Evolutionary conservation across 768 basidiomycete genomes (phyloP), one percentile per base, ranked within the genome.

Genomic region (Termitomyces sp.): DNA sequence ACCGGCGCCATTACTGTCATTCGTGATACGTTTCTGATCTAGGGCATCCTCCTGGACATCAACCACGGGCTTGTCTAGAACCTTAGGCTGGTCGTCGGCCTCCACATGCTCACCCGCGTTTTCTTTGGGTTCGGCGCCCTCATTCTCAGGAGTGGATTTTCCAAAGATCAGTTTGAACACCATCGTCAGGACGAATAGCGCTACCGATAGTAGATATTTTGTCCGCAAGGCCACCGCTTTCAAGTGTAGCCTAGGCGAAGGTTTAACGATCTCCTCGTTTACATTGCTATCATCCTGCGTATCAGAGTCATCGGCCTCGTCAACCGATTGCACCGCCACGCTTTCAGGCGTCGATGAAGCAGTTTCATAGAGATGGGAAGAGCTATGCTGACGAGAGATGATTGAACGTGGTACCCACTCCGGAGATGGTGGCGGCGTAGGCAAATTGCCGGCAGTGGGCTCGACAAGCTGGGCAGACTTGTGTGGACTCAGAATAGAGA

Each of bases 341-440:
- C 7, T 11, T 28, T 42, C 40, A 20, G 24, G 42, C 16, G 45
- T 38, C 13, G 45, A 32, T 13, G 24, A 18, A 32, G 38, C 50
- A 40, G 18, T n/a, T 16, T 24, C 28, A 3, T 6, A 1, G 2
- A 51, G 36, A 8, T 45, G 28, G 13, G 49, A 58, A 24, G 24
- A 24, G 15, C 42, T 45, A 33, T 36, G 45, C 13, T 45, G 40
- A 35, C 12, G 18, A 35, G 49, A 53, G 13, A 45, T n/a, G 32
- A 33, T 52, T 28, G 11, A 15, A 24, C 60, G 20, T 7, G 72
- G 68, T 20, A 60, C 63, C 35, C 75, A 59, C 39, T 66, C 68
- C 9, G 78, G 78, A 39, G 78, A 78, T 8, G 72, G 73, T 16
- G 78, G 77, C 11, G 77, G 77, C 16, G 76, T 78, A 5, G 75